Evolutionary conservation across 768 basidiomycete genomes (phyloP).

Genomic region (Kwoniella dendrophila): DNA sequence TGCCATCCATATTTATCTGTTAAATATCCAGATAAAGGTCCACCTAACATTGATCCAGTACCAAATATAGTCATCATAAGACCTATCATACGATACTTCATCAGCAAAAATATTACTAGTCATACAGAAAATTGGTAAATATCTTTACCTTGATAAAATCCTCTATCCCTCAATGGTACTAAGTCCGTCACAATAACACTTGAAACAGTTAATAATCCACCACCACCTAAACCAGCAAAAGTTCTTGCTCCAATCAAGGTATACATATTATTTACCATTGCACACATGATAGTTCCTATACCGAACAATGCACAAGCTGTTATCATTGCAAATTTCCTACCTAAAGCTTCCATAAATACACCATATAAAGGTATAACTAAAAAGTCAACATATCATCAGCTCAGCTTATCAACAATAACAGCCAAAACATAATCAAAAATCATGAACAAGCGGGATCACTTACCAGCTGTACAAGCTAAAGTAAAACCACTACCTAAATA

Average conservation of each 20-base stretch:
- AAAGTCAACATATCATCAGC: not conserved
- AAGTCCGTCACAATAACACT: conserved; percentile 54
- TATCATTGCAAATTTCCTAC: conserved; percentile 50
- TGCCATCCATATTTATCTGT: conserved; percentile 53
- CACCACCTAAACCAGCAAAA: conserved; percentile 50
- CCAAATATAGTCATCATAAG: conserved; percentile 55
- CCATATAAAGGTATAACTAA: conserved; percentile 54
- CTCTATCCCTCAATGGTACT: conserved; percentile 50
- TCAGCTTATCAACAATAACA: not conserved
- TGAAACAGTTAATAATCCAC: conserved; percentile 53
- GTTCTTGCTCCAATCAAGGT: conserved; percentile 43
- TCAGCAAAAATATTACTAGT: not conserved
- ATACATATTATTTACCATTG: conserved; percentile 37
- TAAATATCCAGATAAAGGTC: conserved; percentile 50
- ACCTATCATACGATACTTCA: conserved; percentile 26
- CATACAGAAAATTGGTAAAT: not conserved
- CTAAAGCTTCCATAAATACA: conserved; percentile 51
- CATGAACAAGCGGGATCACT: conserved; percentile 8
- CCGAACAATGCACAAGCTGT: conserved; percentile 49
- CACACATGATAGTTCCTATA: conserved; percentile 42
- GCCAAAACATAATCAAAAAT: not conserved
- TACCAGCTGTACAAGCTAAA: conserved; percentile 48
- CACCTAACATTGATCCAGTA: conserved; percentile 50
- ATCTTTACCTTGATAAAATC: conserved; percentile 50
- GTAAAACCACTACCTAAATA: conserved; percentile 52